phyloP scores from a whole-genome alignment of 2,329 filamentous ascomycete genomes.

The Pseudopyrenochaeta lycopersici region DNA sequence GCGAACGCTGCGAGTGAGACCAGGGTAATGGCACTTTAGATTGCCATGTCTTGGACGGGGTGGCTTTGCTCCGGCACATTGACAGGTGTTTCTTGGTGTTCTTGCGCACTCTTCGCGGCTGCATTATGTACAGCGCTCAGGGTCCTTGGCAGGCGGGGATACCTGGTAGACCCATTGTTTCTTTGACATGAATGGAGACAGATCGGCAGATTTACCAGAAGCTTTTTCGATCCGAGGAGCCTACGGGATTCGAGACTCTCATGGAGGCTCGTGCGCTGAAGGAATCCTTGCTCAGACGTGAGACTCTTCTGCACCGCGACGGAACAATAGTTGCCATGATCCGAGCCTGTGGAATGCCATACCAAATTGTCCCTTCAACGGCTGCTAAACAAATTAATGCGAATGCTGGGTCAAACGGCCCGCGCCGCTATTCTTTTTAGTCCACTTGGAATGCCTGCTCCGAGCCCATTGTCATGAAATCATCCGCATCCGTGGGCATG shows the following conservation, averaged over 20 bases:
- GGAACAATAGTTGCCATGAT: neutral
- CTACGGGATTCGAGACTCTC: neutral
- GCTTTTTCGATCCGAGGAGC: neutral
- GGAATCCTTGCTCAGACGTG: no score
- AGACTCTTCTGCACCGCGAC: neutral
- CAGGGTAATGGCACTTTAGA: neutral
- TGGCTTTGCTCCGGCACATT: neutral
- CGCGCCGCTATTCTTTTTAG: constrained; percentile 23
- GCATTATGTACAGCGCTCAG: neutral
- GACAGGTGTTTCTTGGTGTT: neutral
- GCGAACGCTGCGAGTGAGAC: neutral
- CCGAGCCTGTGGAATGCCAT: neutral
- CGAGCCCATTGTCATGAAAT: constrained; percentile 1
- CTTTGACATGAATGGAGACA: neutral
- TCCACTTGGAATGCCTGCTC: neutral
- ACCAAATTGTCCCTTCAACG: neutral
- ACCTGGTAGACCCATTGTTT: neutral
- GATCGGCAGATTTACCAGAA: constrained; percentile 11
- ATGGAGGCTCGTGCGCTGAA: no score
- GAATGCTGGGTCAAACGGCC: constrained; percentile 12
- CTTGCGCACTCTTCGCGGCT: neutral
- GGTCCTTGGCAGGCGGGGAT: constrained; percentile 5
- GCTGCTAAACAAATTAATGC: constrained; percentile 5
- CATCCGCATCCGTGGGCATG: neutral
- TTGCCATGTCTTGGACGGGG: no score